phyloP scores from a whole-genome alignment of 225 moss, liverwort and hornwort species.

The Takakia lepidozioides region DNA sequence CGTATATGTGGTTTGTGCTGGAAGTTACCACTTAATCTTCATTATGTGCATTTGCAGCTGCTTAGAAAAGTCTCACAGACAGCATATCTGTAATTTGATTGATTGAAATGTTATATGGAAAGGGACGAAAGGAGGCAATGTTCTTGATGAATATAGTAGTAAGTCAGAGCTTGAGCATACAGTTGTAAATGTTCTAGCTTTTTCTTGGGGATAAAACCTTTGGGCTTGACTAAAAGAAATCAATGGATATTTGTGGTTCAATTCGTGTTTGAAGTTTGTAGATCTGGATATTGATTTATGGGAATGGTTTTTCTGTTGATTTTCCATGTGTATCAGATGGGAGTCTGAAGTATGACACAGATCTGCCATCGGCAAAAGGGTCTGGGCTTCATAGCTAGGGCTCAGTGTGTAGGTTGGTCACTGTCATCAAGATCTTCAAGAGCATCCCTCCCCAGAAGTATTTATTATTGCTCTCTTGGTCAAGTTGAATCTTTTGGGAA shows the following conservation, averaged over 20 bases:
- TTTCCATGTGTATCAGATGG: slow-evolving; percentile 30
- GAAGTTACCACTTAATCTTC: too few relatives aligned
- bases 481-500: too few relatives aligned
- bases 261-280: neutral
- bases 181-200: neutral
- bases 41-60: too few relatives aligned
- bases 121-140: too few relatives aligned
- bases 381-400: slow-evolving; percentile 25
- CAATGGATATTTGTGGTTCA: neutral
- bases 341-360: slow-evolving; percentile 28
- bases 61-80: too few relatives aligned
- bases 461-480: too few relatives aligned
- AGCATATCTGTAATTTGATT: too few relatives aligned
- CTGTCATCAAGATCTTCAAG: too few relatives aligned
- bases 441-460: too few relatives aligned
- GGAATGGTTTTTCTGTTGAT: slow-evolving; percentile 21
- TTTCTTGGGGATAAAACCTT: neutral
- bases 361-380: slow-evolving; percentile 14
- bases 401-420: slow-evolving; percentile 24
- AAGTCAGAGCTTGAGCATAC: slow-evolving; percentile 8
- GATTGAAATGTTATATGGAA: too few relatives aligned
- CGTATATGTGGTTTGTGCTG: too few relatives aligned
- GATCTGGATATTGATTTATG: slow-evolving; percentile 4
- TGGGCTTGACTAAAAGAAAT: neutral
- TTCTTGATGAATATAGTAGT: slow-evolving; percentile 1